Conservation (phyloP, 306 rosid species). For the Senna tora region DNA sequence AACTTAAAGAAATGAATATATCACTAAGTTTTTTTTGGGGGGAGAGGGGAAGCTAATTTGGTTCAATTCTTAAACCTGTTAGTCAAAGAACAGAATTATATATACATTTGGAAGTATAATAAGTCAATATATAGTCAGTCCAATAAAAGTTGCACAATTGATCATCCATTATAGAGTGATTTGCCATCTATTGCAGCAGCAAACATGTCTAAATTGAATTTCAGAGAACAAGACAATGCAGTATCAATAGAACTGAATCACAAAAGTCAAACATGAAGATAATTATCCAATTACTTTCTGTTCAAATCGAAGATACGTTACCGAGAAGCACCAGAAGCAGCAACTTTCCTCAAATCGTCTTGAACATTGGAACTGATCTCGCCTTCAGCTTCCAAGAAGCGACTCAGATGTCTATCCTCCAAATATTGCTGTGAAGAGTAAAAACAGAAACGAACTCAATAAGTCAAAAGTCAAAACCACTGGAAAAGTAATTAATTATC, state of each 20-base stretch:
- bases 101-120: not conserved
- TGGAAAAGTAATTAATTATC: not conserved
- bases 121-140: not conserved
- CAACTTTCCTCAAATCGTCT: slow-evolving; percentile 26
- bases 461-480: not conserved
- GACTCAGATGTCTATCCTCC: slow-evolving; percentile 71
- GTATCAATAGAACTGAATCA: not conserved
- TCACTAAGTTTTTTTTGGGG: too few species aligned
- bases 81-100: slow-evolving; percentile 18
- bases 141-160: slow-evolving; percentile 2
- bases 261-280: too few species aligned
- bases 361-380: slow-evolving; percentile 31
- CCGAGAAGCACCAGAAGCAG: slow-evolving; percentile 36
- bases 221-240: not conserved
- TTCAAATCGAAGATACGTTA: slow-evolving; percentile 13
- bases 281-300: not conserved
- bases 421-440: slow-evolving; percentile 60
- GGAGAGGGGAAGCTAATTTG: too few species aligned
- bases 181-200: not conserved
- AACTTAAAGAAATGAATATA: not conserved
- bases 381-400: slow-evolving; percentile 71
- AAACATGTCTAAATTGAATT: not conserved
- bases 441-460: not conserved
- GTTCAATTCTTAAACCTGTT: too few species aligned
- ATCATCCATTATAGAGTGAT: not conserved